Conservation (phyloP, 495 filamentous ascomycete species). For the Xylaria telfairii region DNA sequence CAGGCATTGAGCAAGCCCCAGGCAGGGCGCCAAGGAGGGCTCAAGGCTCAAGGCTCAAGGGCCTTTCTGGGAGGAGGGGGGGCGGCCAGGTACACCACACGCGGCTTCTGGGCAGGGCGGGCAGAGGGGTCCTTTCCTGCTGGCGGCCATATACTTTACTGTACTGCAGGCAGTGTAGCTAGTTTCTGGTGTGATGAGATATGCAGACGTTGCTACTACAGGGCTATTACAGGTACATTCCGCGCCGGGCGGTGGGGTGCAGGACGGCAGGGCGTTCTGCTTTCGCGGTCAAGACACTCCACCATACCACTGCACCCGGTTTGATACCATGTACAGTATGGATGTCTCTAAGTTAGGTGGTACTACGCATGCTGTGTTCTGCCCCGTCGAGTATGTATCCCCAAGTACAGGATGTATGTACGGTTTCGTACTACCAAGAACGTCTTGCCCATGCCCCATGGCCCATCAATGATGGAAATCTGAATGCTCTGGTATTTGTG, state of each 20-base stretch:
- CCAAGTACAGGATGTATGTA: background rate
- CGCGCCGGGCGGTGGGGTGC: background rate
- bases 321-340: background rate
- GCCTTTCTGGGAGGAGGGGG: too few species aligned
- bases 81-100: background rate
- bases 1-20: background rate
- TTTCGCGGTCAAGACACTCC: background rate
- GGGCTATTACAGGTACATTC: background rate
- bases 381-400: background rate
- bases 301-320: background rate
- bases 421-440: background rate
- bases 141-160: background rate
- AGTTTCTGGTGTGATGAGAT: conserved; percentile 8
- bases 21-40: conserved; percentile 1
- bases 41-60: background rate
- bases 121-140: conserved; percentile 4
- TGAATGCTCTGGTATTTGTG: background rate
- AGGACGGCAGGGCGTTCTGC: background rate
- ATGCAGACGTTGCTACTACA: background rate
- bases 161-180: too few species aligned
- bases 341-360: too few species aligned
- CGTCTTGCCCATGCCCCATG: background rate
- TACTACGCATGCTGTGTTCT: background rate
- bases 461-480: background rate
- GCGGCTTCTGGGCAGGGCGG: background rate